These are phyloP conservation scores for Blastobotrys muscicola DNA, from an alignment of 805 yeast genomes.

Conservation along the genomic window DNA sequence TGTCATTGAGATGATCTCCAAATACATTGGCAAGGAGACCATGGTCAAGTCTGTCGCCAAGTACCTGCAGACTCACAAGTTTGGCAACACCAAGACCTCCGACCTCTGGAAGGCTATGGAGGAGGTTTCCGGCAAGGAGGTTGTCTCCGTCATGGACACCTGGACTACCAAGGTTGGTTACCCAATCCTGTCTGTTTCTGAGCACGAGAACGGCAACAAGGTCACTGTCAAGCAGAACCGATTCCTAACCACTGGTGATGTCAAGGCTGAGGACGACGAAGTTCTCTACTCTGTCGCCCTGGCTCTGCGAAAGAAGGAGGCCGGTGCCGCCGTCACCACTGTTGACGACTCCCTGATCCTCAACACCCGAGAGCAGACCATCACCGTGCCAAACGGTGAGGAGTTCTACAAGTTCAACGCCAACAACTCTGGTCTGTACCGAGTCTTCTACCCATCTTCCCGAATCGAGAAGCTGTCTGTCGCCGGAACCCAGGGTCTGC, in stretches of 20 bases:
- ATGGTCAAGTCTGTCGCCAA: constrained; percentile 66
- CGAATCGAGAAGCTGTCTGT: constrained; percentile 45
- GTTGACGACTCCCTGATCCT: constrained; percentile 52
- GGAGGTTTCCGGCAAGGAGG: constrained; percentile 53
- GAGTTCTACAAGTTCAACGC: constrained; percentile 51
- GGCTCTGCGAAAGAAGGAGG: constrained; percentile 43
- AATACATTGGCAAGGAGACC: constrained; percentile 54
- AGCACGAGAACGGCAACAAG: constrained; percentile 24
- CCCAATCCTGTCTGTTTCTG: constrained; percentile 51
- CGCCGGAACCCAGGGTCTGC: constrained; percentile 42
- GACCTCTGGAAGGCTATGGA: constrained; percentile 65
- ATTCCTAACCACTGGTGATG: constrained; percentile 56
- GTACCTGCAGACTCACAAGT: constrained; percentile 55
- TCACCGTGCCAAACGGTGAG: constrained; percentile 36
- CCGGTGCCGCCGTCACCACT: constrained; percentile 19
- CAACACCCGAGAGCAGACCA: constrained; percentile 36
- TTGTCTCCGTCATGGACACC: constrained; percentile 47
- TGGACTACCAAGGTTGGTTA: constrained; percentile 72
- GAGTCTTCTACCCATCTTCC: constrained; percentile 44
- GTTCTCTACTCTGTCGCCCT: constrained; percentile 48
- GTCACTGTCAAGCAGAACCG: constrained; percentile 47
- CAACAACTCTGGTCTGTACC: constrained; percentile 51
- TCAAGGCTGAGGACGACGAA: constrained; percentile 44
- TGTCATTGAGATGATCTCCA: constrained; percentile 65
- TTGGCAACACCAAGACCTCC: constrained; percentile 60